A percentile compares a stretch with the other conserved stretches of the same genome.
phyloP scores from a whole-genome alignment of 352 stramenopile genomes.

The Phytophthora chlamydospora region DNA sequence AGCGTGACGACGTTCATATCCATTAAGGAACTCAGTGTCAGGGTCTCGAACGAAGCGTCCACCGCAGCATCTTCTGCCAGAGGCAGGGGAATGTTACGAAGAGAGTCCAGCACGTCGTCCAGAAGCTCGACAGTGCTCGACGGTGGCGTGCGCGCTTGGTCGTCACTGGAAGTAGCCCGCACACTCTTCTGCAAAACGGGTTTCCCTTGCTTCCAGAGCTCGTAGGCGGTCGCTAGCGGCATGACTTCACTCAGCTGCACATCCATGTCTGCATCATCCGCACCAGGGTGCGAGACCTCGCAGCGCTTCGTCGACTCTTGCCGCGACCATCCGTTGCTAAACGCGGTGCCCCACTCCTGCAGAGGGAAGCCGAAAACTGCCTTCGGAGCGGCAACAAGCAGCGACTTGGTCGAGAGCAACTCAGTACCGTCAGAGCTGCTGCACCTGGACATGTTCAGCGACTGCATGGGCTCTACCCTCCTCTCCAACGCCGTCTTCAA shows the following conservation, averaged over 20 bases:
- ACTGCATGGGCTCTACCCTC: slow-evolving; percentile 33
- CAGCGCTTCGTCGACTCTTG: slow-evolving; percentile 21
- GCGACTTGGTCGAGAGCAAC: slow-evolving; percentile 6
- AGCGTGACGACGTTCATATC: slow-evolving; percentile 36
- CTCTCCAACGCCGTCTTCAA: slow-evolving; percentile 35
- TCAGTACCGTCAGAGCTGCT: slow-evolving; percentile 8
- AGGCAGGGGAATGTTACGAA: slow-evolving; percentile 20
- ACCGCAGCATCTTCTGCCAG: slow-evolving; percentile 16
- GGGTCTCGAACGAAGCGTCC: slow-evolving; percentile 34
- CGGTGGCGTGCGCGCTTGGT: not conserved
- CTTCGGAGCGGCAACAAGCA: slow-evolving; percentile 31
- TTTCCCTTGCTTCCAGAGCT: slow-evolving; percentile 40
- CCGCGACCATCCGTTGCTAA: slow-evolving; percentile 28
- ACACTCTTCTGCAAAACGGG: slow-evolving; percentile 19
- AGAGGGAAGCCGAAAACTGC: slow-evolving; percentile 41
- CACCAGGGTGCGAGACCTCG: slow-evolving; percentile 22
- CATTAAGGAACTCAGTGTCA: slow-evolving; percentile 35
- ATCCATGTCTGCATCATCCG: not conserved
- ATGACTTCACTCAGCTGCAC: slow-evolving; percentile 26
- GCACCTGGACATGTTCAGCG: slow-evolving; percentile 28
- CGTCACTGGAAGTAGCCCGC: not conserved
- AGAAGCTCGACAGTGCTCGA: slow-evolving; percentile 20
- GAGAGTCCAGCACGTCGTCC: slow-evolving; percentile 17
- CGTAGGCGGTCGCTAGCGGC: slow-evolving; percentile 32
- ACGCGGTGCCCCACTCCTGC: slow-evolving; percentile 32